Evolutionary conservation across 345 rosid species (phyloP).

Genomic region (Rhodomyrtus tomentosa): DNA sequence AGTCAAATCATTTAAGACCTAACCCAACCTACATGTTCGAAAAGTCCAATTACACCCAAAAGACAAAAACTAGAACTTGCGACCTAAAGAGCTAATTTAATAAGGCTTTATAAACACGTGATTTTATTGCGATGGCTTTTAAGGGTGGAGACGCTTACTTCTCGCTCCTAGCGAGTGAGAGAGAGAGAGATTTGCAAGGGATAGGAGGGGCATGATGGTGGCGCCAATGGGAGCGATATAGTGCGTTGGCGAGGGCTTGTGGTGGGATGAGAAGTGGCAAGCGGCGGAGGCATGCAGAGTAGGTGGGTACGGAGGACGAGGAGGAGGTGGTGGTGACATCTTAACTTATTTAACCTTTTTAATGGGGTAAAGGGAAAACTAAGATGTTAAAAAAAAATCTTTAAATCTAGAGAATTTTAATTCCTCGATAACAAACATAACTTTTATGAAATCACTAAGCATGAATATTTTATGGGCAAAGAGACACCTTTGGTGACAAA

Average conservation of each 20-base stretch:
- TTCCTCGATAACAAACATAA: neutral
- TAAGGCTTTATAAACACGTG: neutral
- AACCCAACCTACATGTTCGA: too few species aligned
- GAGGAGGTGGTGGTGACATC: neutral
- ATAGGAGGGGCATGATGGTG: neutral
- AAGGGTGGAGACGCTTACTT: neutral
- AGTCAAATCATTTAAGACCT: too few species aligned
- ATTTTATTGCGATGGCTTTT: accelerated
- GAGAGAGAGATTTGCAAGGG: neutral
- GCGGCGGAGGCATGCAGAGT: too few species aligned
- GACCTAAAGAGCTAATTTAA: neutral
- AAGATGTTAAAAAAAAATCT: neutral
- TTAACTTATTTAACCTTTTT: neutral
- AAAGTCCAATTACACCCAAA: neutral
- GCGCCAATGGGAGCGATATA: neutral
- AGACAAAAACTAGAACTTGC: neutral
- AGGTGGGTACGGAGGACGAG: neutral
- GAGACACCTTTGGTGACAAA: too few species aligned
- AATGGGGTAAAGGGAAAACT: neutral
- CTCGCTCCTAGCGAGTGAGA: too few species aligned
- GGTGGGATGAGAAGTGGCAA: neutral
- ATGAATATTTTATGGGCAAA: too few species aligned
- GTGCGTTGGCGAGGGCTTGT: neutral
- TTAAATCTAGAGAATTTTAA: neutral
- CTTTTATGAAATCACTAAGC: too few species aligned